Percentiles rank a stretch among this genome's conserved stretches.
These are phyloP conservation scores for Spizellomyces sp. DNA, from an alignment of 192 early-diverging fungal species.

Conservation along the genomic window DNA sequence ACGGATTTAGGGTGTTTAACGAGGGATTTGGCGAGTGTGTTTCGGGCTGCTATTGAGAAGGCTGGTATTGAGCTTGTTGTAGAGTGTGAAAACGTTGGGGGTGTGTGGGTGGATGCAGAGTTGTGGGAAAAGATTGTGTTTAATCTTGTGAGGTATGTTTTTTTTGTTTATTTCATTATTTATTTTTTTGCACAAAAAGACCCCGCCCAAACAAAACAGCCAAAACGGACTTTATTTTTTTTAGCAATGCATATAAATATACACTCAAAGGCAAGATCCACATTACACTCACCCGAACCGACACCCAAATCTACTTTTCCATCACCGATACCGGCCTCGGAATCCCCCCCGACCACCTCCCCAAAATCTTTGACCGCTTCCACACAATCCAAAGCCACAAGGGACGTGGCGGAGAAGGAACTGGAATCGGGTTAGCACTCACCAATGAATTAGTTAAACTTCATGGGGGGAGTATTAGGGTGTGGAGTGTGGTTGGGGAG, in stretches of 20 bases:
- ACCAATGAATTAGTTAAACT: constrained; percentile 50
- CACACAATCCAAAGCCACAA: constrained; percentile 47
- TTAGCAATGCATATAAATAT: constrained; percentile 60
- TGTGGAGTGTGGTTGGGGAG: constrained; percentile 9
- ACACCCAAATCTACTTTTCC: constrained; percentile 13
- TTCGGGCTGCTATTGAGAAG: constrained; percentile 23
- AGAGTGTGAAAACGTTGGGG: constrained; percentile 32
- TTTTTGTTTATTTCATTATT: too few relatives aligned
- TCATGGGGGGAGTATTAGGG: constrained; percentile 49
- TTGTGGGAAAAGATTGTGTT: constrained; percentile 58
- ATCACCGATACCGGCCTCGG: constrained; percentile 45
- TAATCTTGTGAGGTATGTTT: constrained; percentile 40
- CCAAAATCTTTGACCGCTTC: constrained; percentile 51
- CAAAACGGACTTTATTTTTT: too few relatives aligned
- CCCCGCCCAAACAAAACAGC: too few relatives aligned
- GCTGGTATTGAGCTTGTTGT: constrained; percentile 33
- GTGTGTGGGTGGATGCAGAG: constrained; percentile 34
- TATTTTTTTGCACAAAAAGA: too few relatives aligned
- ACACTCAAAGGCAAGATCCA: constrained; percentile 37
- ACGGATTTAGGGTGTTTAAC: constrained; percentile 47
- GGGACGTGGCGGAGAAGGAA: constrained; percentile 43
- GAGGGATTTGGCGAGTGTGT: constrained; percentile 35
- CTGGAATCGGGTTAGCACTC: constrained; percentile 32
- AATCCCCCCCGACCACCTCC: constrained; percentile 44
- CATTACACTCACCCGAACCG: not conserved